phyloP scores from a whole-genome alignment of 2,329 filamentous ascomycete species.

The Microdochium nivale region DNA sequence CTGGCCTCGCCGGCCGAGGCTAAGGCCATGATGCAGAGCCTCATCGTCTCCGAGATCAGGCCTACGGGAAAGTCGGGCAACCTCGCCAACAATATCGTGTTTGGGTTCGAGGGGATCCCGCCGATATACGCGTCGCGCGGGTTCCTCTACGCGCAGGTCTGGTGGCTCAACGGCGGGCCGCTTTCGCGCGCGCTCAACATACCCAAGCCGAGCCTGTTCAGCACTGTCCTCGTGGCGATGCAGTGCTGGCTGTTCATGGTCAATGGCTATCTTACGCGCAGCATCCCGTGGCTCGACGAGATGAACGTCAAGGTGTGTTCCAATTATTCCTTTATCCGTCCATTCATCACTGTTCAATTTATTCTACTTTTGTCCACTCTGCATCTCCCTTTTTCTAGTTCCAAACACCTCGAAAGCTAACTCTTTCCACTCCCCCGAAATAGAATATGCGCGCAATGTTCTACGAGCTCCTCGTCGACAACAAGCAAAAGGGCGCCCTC shows the following conservation, averaged over 20 bases:
- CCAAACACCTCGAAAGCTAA: not conserved
- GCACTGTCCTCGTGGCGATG: conserved; percentile 50
- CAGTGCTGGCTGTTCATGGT: conserved; percentile 60
- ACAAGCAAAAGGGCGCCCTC: conserved; percentile 47
- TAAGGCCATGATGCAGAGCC: conserved; percentile 23
- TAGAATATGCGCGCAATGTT: conserved; percentile 41
- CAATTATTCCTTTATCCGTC: no score
- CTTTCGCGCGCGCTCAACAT: conserved; percentile 53
- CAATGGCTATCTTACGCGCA: conserved; percentile 36
- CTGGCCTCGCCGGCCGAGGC: conserved; percentile 15
- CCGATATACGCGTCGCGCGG: conserved; percentile 57
- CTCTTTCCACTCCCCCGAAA: conserved; percentile 9
- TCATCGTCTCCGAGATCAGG: conserved; percentile 25
- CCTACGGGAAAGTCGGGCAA: conserved; percentile 55
- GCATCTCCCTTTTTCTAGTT: not conserved
- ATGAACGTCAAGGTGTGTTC: conserved; percentile 40
- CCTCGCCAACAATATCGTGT: conserved; percentile 68
- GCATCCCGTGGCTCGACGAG: conserved; percentile 27
- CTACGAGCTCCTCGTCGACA: conserved; percentile 51
- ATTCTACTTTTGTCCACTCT: no score
- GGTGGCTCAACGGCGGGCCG: conserved; percentile 61
- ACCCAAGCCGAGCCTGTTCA: conserved; percentile 45
- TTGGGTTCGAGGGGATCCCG: conserved; percentile 54
- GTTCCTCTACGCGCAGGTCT: conserved; percentile 59
- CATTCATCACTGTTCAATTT: no score